These are phyloP conservation scores for Erodium chrysanthum DNA, from an alignment of 441 rosid species.

Conservation along the genomic window DNA sequence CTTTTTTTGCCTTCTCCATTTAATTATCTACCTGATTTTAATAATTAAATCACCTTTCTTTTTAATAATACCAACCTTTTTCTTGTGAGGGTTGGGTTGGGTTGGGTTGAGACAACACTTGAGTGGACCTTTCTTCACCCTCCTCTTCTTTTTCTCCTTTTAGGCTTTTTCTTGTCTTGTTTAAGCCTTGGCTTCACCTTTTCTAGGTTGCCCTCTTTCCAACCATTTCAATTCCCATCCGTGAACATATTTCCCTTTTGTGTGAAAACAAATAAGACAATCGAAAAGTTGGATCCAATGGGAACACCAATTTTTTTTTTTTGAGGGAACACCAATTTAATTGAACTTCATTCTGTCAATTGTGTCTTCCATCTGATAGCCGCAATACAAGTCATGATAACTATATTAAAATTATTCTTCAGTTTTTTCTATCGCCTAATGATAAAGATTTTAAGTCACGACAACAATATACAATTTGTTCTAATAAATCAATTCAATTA, in stretches of 20 bases:
- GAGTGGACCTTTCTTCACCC: not conserved
- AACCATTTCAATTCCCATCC: conserved; percentile 30
- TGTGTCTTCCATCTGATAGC: too few relatives aligned
- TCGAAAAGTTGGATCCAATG: too few relatives aligned
- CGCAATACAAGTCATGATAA: too few relatives aligned
- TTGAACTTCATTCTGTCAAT: too few relatives aligned
- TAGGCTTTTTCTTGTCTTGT: not conserved
- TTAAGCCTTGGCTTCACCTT: conserved; percentile 16
- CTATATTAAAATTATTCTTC: too few relatives aligned
- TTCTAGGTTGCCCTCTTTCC: conserved; percentile 26
- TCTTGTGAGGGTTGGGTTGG: not conserved
- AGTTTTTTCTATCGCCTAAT: too few relatives aligned
- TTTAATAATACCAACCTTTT: not conserved
- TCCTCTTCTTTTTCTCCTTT: not conserved
- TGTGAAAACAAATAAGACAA: too few relatives aligned
- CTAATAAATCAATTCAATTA: too few relatives aligned
- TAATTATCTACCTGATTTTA: not conserved
- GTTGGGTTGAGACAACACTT: not conserved
- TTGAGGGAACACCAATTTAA: too few relatives aligned
- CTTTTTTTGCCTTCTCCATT: conserved; percentile 6
- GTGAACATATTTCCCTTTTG: not conserved
- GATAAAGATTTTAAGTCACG: too few relatives aligned
- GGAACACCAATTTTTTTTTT: too few relatives aligned
- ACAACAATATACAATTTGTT: too few relatives aligned
- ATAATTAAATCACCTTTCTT: not conserved